Evolutionary conservation across 1,284 basidiomycete genomes (phyloP), one percentile per base, ranked within the genome.

Genomic region (Thelephora terrestris): DNA sequence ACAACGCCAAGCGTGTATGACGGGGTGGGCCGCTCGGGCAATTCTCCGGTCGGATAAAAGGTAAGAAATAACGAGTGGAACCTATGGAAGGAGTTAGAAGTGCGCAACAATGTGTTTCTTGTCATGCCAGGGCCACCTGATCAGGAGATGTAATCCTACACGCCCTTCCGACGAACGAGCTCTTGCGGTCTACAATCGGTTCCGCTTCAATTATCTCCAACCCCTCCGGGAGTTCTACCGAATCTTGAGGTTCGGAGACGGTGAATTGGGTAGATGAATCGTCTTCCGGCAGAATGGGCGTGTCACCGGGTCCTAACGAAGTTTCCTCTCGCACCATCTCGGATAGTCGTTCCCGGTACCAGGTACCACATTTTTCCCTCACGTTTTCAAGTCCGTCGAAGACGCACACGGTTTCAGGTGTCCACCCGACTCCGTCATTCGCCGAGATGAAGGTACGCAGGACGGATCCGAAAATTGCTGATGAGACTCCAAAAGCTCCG

Each of bases 1-100:
- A 68, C 85, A 88, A 53, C 85, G 71, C 85, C 86, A 95, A 32
- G 91, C 91, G 57, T 91, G 86, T 47, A 95, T 94, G 34, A 87
- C 76, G 4, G 91, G 91, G 68, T 94, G 91, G 0, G 90, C 81
- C 0, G 91, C 91, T 21, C 86, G 75, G 25, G 84, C 70, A 61
- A 87, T 80, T 40, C 78, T 75, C 47, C 79, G 67, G 61, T 94
- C 90, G 5, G 78, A 73, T 69, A 88, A 73, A 18, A 94, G 65
- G 58, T 86, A 73, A 4, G 79, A 71, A 17, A 95, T 67, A 35
- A 94, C 76, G 2, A 79, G 55, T 10, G 86, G 80, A 12, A 91
- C 82, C 84, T 90, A 50, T 18, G 39, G 23, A 20, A 40, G 45
- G 36, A 14, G 18, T 36, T n/a, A 45, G 23, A 17, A 7, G 2